Conservation (phyloP, 495 filamentous ascomycete species). For the Eremomyces bilateralis region DNA sequence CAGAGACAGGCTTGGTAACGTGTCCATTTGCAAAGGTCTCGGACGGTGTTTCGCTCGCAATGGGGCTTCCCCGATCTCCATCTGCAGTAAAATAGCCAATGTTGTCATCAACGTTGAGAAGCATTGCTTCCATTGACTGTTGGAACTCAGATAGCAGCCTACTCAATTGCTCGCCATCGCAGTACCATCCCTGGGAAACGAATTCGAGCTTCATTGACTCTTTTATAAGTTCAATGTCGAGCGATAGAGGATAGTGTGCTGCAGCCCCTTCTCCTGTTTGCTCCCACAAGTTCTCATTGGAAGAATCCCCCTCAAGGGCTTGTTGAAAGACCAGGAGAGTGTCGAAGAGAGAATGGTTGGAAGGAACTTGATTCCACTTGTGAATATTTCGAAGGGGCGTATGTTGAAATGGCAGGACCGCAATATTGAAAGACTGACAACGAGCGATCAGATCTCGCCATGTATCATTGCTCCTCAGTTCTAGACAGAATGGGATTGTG, state of each 20-base stretch:
- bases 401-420: constrained; percentile 41
- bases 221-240: constrained; percentile 38
- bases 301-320: constrained; percentile 4
- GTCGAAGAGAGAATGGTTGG: constrained; percentile 47
- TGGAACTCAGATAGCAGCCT: too few relatives aligned
- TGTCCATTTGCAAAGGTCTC: too few relatives aligned
- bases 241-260: constrained; percentile 50
- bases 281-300: constrained; percentile 28
- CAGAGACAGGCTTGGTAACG: too few relatives aligned
- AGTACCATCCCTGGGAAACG: constrained; percentile 25
- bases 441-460: constrained; percentile 28
- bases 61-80: too few relatives aligned
- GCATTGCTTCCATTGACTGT: too few relatives aligned
- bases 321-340: constrained; percentile 68
- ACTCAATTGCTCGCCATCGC: too few relatives aligned
- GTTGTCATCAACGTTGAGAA: too few relatives aligned
- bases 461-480: constrained; percentile 23
- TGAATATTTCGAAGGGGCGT: constrained; percentile 50
- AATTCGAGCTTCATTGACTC: constrained; percentile 28
- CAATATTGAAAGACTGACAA: constrained; percentile 40
- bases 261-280: constrained; percentile 24
- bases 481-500: constrained; percentile 48
- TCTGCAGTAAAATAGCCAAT: too few relatives aligned
- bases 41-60: too few relatives aligned
- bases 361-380: constrained; percentile 36